Evolutionary conservation across 1,284 basidiomycete genomes (phyloP).

Genomic region (Earliella scabrosa): DNA sequence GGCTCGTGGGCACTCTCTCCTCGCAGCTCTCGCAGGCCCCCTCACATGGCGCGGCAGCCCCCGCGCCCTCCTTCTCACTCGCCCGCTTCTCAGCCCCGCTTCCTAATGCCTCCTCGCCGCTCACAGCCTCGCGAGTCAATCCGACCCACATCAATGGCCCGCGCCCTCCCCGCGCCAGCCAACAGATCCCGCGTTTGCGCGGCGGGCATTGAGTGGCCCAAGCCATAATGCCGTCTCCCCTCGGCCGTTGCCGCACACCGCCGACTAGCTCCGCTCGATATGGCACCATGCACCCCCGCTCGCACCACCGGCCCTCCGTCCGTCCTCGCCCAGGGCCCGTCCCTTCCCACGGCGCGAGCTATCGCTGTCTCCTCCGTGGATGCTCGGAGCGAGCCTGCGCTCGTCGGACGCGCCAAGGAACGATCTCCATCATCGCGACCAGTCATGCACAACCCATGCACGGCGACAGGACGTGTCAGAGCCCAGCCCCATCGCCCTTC

Average conservation of each 20-base stretch:
- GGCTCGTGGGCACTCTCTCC: conserved; percentile 2
- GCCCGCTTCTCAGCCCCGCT: conserved; percentile 18
- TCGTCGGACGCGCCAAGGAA: background rate
- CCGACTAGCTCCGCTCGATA: background rate
- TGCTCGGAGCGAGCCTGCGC: background rate
- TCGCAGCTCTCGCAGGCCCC: no score
- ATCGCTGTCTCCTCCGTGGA: background rate
- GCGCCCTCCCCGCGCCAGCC: conserved; percentile 3
- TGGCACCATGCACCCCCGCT: background rate
- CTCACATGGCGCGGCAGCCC: conserved; percentile 18
- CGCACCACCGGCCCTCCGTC: no score
- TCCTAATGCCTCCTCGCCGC: conserved; percentile 22
- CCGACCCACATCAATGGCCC: conserved; percentile 2
- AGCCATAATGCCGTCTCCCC: background rate
- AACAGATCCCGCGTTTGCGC: conserved; percentile 8
- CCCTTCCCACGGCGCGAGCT: background rate
- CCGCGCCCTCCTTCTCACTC: background rate
- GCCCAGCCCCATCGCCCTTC: background rate
- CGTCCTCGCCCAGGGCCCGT: background rate
- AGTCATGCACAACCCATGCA: background rate
- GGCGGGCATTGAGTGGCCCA: conserved; percentile 5
- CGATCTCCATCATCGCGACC: background rate
- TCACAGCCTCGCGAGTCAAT: conserved; percentile 11
- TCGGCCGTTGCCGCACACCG: background rate
- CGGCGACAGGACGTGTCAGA: background rate